A percentile compares a stretch with the other conserved stretches of the same genome.
Evolutionary conservation across 2,329 filamentous ascomycete genomes (phyloP).

Genomic region (Xylaria sp.): DNA sequence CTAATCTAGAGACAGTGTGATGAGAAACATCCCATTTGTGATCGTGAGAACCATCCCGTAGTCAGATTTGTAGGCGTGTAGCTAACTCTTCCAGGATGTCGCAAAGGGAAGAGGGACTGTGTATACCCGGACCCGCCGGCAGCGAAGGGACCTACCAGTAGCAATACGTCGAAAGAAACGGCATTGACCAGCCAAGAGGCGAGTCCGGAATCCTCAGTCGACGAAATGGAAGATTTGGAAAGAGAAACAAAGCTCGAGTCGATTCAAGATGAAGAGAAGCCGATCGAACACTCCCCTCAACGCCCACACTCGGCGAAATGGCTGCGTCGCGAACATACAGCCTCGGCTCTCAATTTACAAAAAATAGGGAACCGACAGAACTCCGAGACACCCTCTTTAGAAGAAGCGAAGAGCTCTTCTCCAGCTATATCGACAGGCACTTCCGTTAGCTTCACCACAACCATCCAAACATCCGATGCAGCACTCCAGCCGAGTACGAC

Average conservation of each 20-base stretch:
- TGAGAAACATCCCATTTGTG: conserved; percentile 86
- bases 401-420: conserved; percentile 63
- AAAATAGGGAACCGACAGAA: conserved; percentile 54
- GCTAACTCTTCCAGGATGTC: conserved; percentile 72
- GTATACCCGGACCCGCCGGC: conserved; percentile 80
- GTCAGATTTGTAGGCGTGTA: conserved; percentile 14
- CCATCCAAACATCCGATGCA: conserved; percentile 48
- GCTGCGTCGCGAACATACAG: conserved; percentile 52
- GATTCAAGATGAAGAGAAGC: conserved; percentile 66
- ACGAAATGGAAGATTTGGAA: conserved; percentile 61
- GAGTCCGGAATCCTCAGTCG: conserved; percentile 66
- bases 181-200: conserved; percentile 52
- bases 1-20: conserved; percentile 75
- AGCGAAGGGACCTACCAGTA: conserved; percentile 52
- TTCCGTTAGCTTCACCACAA: conserved; percentile 51
- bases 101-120: conserved; percentile 91
- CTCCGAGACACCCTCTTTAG: conserved; percentile 65
- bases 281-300: conserved; percentile 48
- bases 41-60: conserved; percentile 63
- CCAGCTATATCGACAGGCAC: conserved; percentile 62
- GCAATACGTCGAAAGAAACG: conserved; percentile 53
- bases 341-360: conserved; percentile 52
- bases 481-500: conserved; percentile 43
- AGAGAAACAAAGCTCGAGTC: conserved; percentile 58
- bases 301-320: conserved; percentile 38